phyloP scores from a whole-genome alignment of 2,329 filamentous ascomycete species.

The Pseudocercospora cruenta region DNA sequence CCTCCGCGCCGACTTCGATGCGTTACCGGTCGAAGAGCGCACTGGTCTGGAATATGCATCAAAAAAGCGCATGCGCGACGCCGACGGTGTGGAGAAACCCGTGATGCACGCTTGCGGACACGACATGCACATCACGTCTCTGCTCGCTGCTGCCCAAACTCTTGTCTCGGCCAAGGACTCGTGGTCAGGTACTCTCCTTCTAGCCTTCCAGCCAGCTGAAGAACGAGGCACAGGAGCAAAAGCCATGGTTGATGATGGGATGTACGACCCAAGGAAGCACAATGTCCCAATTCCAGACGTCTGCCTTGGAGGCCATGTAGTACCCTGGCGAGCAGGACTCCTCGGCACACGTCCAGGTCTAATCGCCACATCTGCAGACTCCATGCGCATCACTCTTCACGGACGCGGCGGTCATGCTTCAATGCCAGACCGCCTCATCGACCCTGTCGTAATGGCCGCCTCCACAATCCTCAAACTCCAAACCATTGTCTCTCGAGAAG shows the following conservation, averaged over 20 bases:
- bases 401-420: constrained; percentile 63
- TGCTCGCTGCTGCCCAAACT: constrained; percentile 60
- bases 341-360: constrained; percentile 49
- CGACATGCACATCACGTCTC: constrained; percentile 64
- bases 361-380: constrained; percentile 48
- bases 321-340: constrained; percentile 47
- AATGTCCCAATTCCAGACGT: constrained; percentile 60
- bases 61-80: constrained; percentile 45
- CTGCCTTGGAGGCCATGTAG: constrained; percentile 61
- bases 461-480: constrained; percentile 62
- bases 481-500: constrained; percentile 60
- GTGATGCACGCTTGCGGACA: constrained; percentile 73
- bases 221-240: constrained; percentile 66
- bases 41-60: constrained; percentile 62
- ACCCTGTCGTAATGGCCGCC: constrained; percentile 62
- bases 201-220: constrained; percentile 70
- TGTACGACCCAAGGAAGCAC: constrained; percentile 50
- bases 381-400: constrained; percentile 55
- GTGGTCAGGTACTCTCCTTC: constrained; percentile 67
- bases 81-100: constrained; percentile 54
- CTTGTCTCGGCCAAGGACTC: constrained; percentile 48
- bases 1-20: constrained; percentile 66
- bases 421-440: constrained; percentile 59
- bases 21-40: constrained; percentile 60
- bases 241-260: constrained; percentile 63